phyloP scores from a whole-genome alignment of 2,329 filamentous ascomycete genomes.

The Colletotrichum magnum region DNA sequence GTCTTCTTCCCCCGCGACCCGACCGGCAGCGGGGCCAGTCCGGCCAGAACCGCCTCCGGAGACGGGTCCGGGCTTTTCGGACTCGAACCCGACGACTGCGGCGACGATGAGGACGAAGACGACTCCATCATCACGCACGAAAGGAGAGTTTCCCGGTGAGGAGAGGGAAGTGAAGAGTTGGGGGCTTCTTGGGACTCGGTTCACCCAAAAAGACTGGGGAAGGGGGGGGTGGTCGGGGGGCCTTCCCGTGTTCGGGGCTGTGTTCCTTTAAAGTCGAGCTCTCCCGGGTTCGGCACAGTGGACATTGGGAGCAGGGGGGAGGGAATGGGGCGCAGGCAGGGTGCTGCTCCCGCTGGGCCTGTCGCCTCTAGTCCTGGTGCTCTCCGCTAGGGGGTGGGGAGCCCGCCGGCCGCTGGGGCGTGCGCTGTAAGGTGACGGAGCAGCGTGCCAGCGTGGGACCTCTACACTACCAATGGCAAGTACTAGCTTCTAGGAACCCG shows the following conservation, averaged over 20 bases:
- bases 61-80: slow-evolving; percentile 4
- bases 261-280: not conserved
- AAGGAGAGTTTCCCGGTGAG: not conserved
- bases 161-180: not conserved
- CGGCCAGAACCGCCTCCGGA: not conserved
- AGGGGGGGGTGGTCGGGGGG: not conserved
- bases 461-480: too few relatives aligned
- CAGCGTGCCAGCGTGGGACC: too few relatives aligned
- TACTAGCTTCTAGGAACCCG: not conserved
- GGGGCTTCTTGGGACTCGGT: not conserved
- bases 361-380: too few relatives aligned
- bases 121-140: not conserved
- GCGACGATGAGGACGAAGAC: not conserved
- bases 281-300: not conserved
- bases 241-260: too few relatives aligned
- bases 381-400: too few relatives aligned
- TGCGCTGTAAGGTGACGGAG: too few relatives aligned
- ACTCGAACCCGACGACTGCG: not conserved
- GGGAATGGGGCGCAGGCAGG: too few relatives aligned
- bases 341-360: too few relatives aligned
- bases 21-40: slow-evolving; percentile 15
- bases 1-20: slow-evolving; percentile 17
- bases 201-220: not conserved
- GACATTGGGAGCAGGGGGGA: not conserved
- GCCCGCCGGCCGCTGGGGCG: too few relatives aligned